Evolutionary conservation across 2,329 filamentous ascomycete genomes (phyloP).

Genomic region (Capronia coronata): DNA sequence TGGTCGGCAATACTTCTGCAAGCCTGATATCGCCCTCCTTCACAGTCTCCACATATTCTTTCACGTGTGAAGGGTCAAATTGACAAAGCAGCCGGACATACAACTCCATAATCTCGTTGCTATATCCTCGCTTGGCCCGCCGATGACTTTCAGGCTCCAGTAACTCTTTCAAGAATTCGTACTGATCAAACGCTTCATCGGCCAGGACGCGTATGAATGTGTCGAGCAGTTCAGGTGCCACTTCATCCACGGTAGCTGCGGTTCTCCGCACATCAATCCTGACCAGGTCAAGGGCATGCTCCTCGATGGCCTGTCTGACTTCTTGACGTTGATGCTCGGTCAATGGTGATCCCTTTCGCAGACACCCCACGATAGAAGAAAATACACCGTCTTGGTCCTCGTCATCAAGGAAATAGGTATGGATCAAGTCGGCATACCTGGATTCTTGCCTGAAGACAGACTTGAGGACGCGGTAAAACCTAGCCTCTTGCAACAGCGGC

Average conservation of each 20-base stretch:
- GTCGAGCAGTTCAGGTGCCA: conserved; percentile 60
- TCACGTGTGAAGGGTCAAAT: conserved; percentile 74
- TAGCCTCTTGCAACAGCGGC: conserved; percentile 67
- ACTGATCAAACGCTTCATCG: conserved; percentile 60
- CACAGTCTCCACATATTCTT: conserved; percentile 71
- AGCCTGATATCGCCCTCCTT: conserved; percentile 72
- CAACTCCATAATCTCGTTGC: conserved; percentile 63
- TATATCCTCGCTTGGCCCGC: conserved; percentile 21
- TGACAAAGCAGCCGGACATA: conserved; percentile 90
- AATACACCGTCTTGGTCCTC: conserved; percentile 72
- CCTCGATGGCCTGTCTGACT: conserved; percentile 60
- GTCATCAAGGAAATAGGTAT: conserved; percentile 77
- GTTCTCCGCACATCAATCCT: conserved; percentile 59
- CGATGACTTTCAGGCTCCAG: conserved; percentile 50
- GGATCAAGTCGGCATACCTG: conserved; percentile 69
- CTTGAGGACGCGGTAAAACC: conserved; percentile 88
- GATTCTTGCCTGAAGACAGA: conserved; percentile 74
- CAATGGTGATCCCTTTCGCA: conserved; percentile 59
- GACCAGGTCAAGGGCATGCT: conserved; percentile 60
- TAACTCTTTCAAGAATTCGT: conserved; percentile 67
- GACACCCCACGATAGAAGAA: conserved; percentile 67
- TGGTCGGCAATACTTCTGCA: conserved; percentile 71
- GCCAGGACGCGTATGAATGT: conserved; percentile 57
- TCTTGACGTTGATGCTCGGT: conserved; percentile 65
- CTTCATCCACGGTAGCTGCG: conserved; percentile 57